Evolutionary conservation across 345 rosid species (phyloP).

Genomic region (Pelargonium nanum): DNA sequence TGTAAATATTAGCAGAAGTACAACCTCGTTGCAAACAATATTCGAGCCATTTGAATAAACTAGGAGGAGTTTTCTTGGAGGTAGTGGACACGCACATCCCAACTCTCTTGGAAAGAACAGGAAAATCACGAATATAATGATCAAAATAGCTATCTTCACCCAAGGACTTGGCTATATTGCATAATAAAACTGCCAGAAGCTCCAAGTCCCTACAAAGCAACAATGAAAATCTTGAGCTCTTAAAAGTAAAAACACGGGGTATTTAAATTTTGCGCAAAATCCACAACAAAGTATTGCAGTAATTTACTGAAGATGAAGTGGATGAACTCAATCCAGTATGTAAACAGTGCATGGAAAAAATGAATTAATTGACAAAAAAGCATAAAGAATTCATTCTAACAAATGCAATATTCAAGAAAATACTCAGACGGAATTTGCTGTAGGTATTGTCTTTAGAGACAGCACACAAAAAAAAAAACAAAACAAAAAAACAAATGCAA

Average conservation of each 20-base stretch:
- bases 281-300: not conserved
- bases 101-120: conserved; percentile 38
- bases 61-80: conserved; percentile 53
- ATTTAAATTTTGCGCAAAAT: not conserved
- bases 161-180: conserved; percentile 59
- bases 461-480: no score
- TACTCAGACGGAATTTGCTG: not conserved
- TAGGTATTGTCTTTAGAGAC: not conserved
- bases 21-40: conserved; percentile 63
- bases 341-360: not conserved
- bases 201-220: conserved; percentile 64
- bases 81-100: conserved; percentile 23
- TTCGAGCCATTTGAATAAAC: conserved; percentile 84
- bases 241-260: not conserved
- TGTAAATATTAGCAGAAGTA: conserved; percentile 34
- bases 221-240: not conserved
- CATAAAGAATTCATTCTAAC: no score
- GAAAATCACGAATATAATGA: conserved; percentile 89
- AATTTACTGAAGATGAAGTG: not conserved
- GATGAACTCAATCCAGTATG: not conserved
- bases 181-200: conserved; percentile 57
- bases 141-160: conserved; percentile 67
- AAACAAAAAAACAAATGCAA: not conserved
- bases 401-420: not conserved
- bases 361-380: not conserved